Conservation (phyloP, 1,284 basidiomycete species). For the Boletellus dicymbophilus region DNA sequence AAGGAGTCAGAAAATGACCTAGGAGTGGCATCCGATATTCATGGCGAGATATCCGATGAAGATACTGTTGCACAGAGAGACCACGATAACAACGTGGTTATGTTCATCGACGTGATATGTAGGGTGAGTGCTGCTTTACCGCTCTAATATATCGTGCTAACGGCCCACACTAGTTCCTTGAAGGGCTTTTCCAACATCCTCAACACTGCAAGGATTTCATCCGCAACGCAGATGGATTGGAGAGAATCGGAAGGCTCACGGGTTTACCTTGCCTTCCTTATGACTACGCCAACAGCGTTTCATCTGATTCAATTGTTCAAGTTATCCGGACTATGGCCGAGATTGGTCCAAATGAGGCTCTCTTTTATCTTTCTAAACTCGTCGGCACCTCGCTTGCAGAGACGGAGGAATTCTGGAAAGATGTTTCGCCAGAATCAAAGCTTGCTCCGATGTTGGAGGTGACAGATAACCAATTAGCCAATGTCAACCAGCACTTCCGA, state of each 20-base stretch:
- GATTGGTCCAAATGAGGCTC: conserved; percentile 76
- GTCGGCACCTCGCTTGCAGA: conserved; percentile 73
- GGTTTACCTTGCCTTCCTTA: conserved; percentile 88
- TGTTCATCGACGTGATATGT: conserved; percentile 76
- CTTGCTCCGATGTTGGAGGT: conserved; percentile 59
- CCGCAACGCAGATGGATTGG: conserved; percentile 71
- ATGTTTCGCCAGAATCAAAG: conserved; percentile 53
- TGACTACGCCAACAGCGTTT: conserved; percentile 83
- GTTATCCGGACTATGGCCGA: conserved; percentile 91
- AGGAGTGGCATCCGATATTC: conserved; percentile 30
- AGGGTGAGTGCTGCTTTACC: conserved; percentile 48
- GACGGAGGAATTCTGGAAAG: conserved; percentile 74
- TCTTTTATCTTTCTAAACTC: conserved; percentile 72
- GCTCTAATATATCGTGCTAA: conserved; percentile 8
- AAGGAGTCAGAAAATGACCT: conserved; percentile 23
- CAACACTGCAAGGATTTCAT: conserved; percentile 94
- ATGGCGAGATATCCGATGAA: conserved; percentile 25
- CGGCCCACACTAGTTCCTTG: conserved; percentile 66
- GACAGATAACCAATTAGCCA: conserved; percentile 46
- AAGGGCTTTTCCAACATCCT: conserved; percentile 91
- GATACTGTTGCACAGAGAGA: conserved; percentile 48
- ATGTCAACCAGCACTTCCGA: conserved; percentile 73
- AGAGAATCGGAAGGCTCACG: conserved; percentile 76
- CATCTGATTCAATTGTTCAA: conserved; percentile 84
- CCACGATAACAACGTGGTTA: conserved; percentile 75